Base-by-base conservation (phyloP, 257 asterid species). In the Rauvolfia tetraphylla region DNA sequence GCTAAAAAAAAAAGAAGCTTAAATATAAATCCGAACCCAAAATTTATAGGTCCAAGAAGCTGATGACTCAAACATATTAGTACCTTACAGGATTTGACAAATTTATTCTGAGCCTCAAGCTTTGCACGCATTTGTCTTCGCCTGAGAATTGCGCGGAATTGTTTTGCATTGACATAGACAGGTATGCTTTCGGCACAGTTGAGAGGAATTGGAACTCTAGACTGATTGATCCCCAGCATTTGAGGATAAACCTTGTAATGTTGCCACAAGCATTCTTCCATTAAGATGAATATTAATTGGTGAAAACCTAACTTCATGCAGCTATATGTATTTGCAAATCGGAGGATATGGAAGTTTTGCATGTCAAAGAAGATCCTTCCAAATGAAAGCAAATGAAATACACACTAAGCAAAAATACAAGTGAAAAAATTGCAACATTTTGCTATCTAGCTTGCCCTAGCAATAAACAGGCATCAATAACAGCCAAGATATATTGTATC, bases 51-150 rank as follows among this genome's bases (percentile, higher is more conserved):
- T 3, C 25, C 59, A 44, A 54, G n/a, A 25, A 38, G n/a, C 46
- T 20, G 46, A 34, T 65, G 46, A 41, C 42, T 33, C 3, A 17
- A 36, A 65, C 34, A 14, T 15, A 51, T 15, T 20, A 62, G n/a
- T 65, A 89, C 97, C 95, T 91, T 92, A 82, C 86, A 86, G 29
- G 92, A 75, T 77, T 79, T 88, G 57, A 80, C 63, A 69, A 79
- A 65, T 84, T 84, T 90, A 74, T 87, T 90, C 74, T 79, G 92
- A 83, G 88, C 92, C 84, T 86, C 92, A 4, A 91, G 91, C 79
- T 86, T 93, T 12, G 97, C 96, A 49, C 97, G 91, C 17, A 79
- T 85, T 80, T 85, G 87, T 51, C 97, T 85, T 72, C 98, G 92
- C 74, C 89, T 91, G 73, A 93, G 87, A 77, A 93, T 93, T 72